Evolutionary conservation across 2,329 filamentous ascomycete genomes (phyloP), one percentile per base, ranked within the genome.

Genomic region (Fusarium temperatum): DNA sequence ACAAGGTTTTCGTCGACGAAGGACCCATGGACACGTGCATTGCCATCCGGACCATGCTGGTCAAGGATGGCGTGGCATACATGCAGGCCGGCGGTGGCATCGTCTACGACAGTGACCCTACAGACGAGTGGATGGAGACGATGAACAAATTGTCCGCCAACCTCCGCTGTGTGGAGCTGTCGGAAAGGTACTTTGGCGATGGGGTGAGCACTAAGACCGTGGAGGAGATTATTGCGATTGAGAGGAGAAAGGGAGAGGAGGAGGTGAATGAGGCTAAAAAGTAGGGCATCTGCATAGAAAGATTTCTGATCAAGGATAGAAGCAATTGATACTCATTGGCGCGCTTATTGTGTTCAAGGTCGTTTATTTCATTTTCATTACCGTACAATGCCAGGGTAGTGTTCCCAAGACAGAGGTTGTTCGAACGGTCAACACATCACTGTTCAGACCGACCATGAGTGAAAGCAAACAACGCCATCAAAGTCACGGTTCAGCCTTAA

Each of bases 41-140:
- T 76, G 90, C 90, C 20, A 87, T 98, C 80, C 89, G 96, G 50
- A 99, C 96, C 11, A 99, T 99, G 96, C 84, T 98, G 79, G 89
- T 96, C 70, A 98, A 98, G 85, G 93, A 97, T 68, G 94, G 94
- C 2, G 88, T 96, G 65, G 96, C 95, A 7, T 98, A 98, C 84
- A 87, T 99, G 72, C 96, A 99, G 80, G 90, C 90, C n/a, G 89
- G 89, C 86, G 95, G 95, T 41, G 95, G 95, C 36, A 98, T 98
- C 78, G 95, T 98, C 48, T 98, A 96, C 80, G 96, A 98, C 83
- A 97, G 94, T 45, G 95, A 97, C 80, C 93, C 88, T 76, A 92
- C 98, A 74, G 96, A 98, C 83, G 98, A 95, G 87, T 90, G 96
- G 83, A 94, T 98, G 89, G 98, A 97, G 74, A 94, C 91, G 59